Percentiles rank a stretch among this genome's conserved stretches.
phyloP scores from a whole-genome alignment of 257 asterid species.

The Misopates orontium region DNA sequence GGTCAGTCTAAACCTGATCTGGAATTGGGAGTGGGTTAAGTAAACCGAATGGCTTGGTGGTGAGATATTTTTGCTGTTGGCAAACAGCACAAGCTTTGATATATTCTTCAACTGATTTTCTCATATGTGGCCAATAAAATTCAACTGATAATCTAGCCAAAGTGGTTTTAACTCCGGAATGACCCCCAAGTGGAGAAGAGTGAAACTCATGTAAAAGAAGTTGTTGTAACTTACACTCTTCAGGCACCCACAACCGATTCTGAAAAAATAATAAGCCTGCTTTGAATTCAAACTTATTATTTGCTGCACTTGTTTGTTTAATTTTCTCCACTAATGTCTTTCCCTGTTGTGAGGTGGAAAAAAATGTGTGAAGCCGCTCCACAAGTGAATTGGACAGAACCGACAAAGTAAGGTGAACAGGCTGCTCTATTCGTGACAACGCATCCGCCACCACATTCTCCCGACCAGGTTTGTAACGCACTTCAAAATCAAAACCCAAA shows the following conservation, averaged over 20 bases:
- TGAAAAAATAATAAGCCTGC: neutral
- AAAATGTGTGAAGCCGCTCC: no score
- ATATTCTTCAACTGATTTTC: neutral
- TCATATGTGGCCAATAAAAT: neutral
- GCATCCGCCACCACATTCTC: neutral
- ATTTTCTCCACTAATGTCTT: no score
- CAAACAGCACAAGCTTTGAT: neutral
- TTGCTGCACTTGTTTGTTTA: no score
- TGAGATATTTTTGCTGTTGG: neutral
- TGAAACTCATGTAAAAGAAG: neutral
- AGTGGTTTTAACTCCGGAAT: neutral
- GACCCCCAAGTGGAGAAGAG: neutral
- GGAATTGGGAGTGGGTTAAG: neutral
- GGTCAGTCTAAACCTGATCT: neutral
- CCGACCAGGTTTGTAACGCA: neutral
- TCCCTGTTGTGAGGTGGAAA: no score
- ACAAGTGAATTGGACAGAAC: no score
- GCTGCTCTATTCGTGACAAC: no score
- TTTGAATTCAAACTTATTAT: no score
- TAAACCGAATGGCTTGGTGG: neutral
- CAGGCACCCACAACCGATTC: neutral
- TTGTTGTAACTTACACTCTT: neutral
- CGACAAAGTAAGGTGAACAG: no score
- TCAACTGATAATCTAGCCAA: neutral
- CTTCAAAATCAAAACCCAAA: neutral